Evolutionary conservation across 345 rosid genomes (phyloP), one percentile per base, ranked within the genome.

Genomic region (Salix exigua): DNA sequence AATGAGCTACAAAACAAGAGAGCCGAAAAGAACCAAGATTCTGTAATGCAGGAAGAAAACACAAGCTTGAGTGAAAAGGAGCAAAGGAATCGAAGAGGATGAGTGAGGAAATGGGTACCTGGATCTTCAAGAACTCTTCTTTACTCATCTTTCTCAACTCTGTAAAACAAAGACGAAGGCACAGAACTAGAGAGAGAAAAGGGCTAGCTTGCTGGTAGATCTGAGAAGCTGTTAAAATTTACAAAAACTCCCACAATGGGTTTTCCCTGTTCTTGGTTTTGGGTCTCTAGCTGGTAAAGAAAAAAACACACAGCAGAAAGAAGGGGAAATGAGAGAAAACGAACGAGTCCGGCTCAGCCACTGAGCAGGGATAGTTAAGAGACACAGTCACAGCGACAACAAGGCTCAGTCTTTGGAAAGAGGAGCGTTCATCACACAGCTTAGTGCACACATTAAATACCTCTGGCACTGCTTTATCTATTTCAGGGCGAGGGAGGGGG

Each of bases 81-180:
- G 86, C 76, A 64, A 69, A 68, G 78, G 4, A 48, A 42, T 33
- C 28, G 60, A 69, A 61, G 46, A 65, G 61, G 46, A 68, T 51
- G 44, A 13, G 38, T 60, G 10, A 23, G 30, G 40, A 44, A 78
- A 69, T 50, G 64, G 40, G 73, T 81, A 92, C 98, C 95, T 94
- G 94, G 86, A 92, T 90, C 91, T 91, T 94, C 93, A 94, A 86
- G 81, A 94, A 83, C 95, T 94, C 98, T 80, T 94, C 98, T 87
- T 92, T 94, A 88, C 97, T 94, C 98, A 92, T 94, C 46, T 26
- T 51, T 78, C 50, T 28, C 23, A 6, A 37, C 42, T 77, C 75
- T 66, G 83, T 31, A 75, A 28, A 73, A 78, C 78, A 83, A 83
- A 73, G 72, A 74, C 77, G 77, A 68, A 33, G 72, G 23, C 33